Evolutionary conservation across 345 rosid species (phyloP).

Genomic region (Microcos paniculata): DNA sequence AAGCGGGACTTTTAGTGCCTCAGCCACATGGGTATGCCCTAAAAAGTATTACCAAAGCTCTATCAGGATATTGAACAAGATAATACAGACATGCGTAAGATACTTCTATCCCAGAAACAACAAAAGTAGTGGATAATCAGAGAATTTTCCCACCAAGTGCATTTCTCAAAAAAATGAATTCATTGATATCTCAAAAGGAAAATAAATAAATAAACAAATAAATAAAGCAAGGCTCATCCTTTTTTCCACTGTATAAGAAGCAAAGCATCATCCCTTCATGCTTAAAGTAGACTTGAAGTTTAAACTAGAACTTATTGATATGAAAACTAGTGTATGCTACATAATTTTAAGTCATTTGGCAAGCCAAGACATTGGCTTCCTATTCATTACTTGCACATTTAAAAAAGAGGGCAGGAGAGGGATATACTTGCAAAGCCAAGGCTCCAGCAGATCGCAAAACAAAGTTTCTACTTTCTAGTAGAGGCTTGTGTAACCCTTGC

Average conservation of each 20-base stretch:
- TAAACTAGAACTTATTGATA: neutral
- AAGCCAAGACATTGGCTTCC: neutral
- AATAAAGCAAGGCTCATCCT: neutral
- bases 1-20: slow-evolving; percentile 80
- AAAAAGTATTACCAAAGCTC: slow-evolving; percentile 12
- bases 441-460: neutral
- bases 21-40: slow-evolving; percentile 99
- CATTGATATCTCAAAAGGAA: neutral
- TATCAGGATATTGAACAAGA: slow-evolving; percentile 7
- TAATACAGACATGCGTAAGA: slow-evolving; percentile 1
- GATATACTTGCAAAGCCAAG: neutral
- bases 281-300: neutral
- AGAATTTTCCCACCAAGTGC: neutral
- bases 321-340: neutral
- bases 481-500: neutral
- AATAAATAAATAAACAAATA: too few species aligned
- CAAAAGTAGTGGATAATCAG: neutral
- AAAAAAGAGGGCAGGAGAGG: neutral
- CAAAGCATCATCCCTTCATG: slow-evolving; percentile 6
- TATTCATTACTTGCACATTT: neutral
- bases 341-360: neutral
- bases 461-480: neutral
- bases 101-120: neutral
- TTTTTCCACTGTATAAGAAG: neutral
- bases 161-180: neutral